Evolutionary conservation across 768 basidiomycete genomes (phyloP).

Genomic region (Mycena olivaceomarginata): DNA sequence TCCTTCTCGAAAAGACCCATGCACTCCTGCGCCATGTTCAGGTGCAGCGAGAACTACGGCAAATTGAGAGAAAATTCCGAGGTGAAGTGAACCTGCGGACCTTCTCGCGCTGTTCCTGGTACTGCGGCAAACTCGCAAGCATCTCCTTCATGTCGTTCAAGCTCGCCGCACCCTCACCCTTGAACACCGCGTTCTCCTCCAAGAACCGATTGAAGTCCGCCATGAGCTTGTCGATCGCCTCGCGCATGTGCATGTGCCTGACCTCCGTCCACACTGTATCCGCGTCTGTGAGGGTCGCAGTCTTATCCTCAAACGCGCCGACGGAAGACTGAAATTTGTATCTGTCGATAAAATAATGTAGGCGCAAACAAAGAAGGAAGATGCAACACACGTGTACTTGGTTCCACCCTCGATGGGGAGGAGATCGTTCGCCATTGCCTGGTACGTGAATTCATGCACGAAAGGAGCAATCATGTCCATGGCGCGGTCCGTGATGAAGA

Average conservation of each 20-base stretch:
- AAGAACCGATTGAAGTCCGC: constrained; percentile 96
- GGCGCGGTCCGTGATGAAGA: constrained; percentile 96
- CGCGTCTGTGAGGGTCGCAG: constrained; percentile 87
- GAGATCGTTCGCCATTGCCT: constrained; percentile 98
- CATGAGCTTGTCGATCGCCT: constrained; percentile 98
- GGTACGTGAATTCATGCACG: constrained; percentile 98
- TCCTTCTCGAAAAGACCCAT: constrained; percentile 95
- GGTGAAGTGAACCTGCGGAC: constrained; percentile 57
- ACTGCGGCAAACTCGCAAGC: constrained; percentile 96
- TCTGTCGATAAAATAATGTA: constrained; percentile 60
- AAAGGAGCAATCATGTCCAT: constrained; percentile 96
- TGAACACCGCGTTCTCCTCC: constrained; percentile 95
- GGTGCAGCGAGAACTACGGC: constrained; percentile 92
- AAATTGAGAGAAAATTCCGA: not conserved
- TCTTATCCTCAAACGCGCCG: constrained; percentile 92
- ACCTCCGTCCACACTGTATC: constrained; percentile 95
- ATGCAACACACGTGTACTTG: constrained; percentile 85
- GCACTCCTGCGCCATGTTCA: constrained; percentile 98
- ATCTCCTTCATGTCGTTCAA: constrained; percentile 99
- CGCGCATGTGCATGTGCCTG: constrained; percentile 99
- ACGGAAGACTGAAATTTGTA: constrained; percentile 95
- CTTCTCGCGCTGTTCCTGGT: constrained; percentile 96
- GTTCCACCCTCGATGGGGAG: constrained; percentile 91
- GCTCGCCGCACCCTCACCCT: constrained; percentile 90
- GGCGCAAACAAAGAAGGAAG: constrained; percentile 3